Evolutionary conservation across 1,139 yeast genomes (phyloP).

Genomic region (Debaryomycetaceae sp.): DNA sequence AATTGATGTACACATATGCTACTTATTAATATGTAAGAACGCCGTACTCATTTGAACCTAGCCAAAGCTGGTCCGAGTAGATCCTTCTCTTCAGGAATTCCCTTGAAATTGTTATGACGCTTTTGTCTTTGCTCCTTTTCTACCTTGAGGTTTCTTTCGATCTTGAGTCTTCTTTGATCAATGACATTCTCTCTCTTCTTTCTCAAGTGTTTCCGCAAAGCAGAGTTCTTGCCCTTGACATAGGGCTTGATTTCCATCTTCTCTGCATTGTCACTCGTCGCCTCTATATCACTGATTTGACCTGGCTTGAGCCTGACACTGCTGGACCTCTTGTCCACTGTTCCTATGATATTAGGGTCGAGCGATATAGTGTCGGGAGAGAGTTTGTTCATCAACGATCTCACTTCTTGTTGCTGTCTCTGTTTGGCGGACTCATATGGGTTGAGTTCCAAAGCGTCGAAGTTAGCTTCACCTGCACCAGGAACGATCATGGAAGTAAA

Average conservation of each 20-base stretch:
- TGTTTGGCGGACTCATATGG: constrained; percentile 91
- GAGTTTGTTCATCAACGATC: constrained; percentile 79
- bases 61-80: constrained; percentile 54
- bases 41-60: constrained; percentile 40
- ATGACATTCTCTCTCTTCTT: constrained; percentile 84
- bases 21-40: constrained; percentile 3
- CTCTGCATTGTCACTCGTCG: constrained; percentile 32
- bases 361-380: constrained; percentile 89
- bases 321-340: constrained; percentile 69
- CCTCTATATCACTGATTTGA: constrained; percentile 47
- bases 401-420: constrained; percentile 91
- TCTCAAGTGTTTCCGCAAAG: constrained; percentile 74
- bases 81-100: constrained; percentile 52
- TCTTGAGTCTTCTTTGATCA: constrained; percentile 79
- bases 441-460: constrained; percentile 88
- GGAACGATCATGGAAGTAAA: constrained; percentile 82
- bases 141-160: constrained; percentile 70
- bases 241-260: constrained; percentile 53
- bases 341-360: constrained; percentile 87
- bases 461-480: constrained; percentile 98
- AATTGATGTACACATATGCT: constrained; percentile 3
- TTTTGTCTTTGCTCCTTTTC: constrained; percentile 74
- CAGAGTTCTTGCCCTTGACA: constrained; percentile 77
- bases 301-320: constrained; percentile 62
- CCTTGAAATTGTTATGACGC: constrained; percentile 47